Base-by-base conservation (phyloP, 805 yeast genomes). In the Zygosaccharomyces kombuchaensis region DNA sequence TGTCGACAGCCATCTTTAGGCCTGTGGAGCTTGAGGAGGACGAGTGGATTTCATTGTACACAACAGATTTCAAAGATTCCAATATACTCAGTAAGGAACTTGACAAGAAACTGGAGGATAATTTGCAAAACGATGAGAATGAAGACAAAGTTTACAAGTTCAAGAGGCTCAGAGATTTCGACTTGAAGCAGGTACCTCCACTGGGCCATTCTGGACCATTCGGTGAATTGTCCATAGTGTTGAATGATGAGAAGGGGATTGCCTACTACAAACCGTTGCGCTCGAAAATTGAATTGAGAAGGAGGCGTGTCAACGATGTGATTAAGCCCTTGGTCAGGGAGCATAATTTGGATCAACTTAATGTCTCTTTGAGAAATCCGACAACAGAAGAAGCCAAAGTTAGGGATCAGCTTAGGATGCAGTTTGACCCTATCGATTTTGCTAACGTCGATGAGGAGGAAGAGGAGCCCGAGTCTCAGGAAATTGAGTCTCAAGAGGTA, bases 261-360 rank as follows among this genome's bases (percentile, higher is more conserved):
- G 95, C 88, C 2, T 77, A 75, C 56, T 93, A 84, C 62, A 79
- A 84, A 48, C 96, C 97, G 7, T 70, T 91, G 13, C 71, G 77
- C 10, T 88, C 90, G 29, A 81, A 83, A 55, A 75, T 87, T 35
- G 93, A 84, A 54, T 78, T 93, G 61, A 88, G 86, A 70, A 84
- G 91, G 62, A 81, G 95, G 63, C 80, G 96, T 66, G 79, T 88
- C 10, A 82, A 64, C 45, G 69, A 66, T 34, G 58, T 63, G 16
- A 51, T 66, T 12, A 65, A 56, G 44, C 63, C 66, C 3, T 47
- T 65, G 34, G 73, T 82, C 41, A 74, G 74, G 52, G 82, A 80
- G 44, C 69, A 78, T 52, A 75, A 83, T 10, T 67, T 72, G 49
- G 86, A 79, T 61, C 75, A 73, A 50, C 69, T 82, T 34, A 73